phyloP scores from a whole-genome alignment of 116 monocot species.

The Dioscorea cayenensis region DNA sequence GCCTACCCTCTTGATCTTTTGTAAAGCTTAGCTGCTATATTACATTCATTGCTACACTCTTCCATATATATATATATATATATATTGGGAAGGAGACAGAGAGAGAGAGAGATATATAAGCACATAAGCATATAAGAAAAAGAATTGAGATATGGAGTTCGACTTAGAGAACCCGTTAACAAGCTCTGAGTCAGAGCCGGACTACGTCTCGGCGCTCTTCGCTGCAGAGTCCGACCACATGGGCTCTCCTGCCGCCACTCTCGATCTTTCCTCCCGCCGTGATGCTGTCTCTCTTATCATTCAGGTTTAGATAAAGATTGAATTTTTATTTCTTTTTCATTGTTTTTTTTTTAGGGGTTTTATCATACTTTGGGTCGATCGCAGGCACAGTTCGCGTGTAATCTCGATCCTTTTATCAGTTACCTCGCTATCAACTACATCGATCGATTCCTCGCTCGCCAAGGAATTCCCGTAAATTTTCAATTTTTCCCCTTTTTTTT shows the following conservation, averaged over 20 bases:
- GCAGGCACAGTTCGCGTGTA: background rate
- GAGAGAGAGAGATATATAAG: background rate
- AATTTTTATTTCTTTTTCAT: no score
- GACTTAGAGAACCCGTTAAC: constrained; percentile 79
- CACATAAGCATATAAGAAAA: background rate
- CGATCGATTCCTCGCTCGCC: constrained; percentile 70
- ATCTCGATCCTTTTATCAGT: constrained; percentile 41
- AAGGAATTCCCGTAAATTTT: constrained; percentile 6
- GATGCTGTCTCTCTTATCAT: constrained; percentile 41
- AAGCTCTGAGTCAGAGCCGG: constrained; percentile 12
- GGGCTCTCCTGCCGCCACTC: constrained; percentile 8
- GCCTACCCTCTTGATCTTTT: no score
- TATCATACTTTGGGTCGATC: background rate
- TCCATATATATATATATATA: no score
- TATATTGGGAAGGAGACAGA: background rate
- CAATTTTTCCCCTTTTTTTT: background rate
- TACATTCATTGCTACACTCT: no score
- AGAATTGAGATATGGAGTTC: constrained; percentile 45
- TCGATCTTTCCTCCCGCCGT: constrained; percentile 26
- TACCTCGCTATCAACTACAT: constrained; percentile 83
- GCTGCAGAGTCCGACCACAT: constrained; percentile 47
- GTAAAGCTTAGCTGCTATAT: no score
- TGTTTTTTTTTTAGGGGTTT: no score
- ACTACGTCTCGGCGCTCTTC: constrained; percentile 31
- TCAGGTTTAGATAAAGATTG: constrained; percentile 20